phyloP scores from a whole-genome alignment of 768 basidiomycete species.

The Panellus pusillus region DNA sequence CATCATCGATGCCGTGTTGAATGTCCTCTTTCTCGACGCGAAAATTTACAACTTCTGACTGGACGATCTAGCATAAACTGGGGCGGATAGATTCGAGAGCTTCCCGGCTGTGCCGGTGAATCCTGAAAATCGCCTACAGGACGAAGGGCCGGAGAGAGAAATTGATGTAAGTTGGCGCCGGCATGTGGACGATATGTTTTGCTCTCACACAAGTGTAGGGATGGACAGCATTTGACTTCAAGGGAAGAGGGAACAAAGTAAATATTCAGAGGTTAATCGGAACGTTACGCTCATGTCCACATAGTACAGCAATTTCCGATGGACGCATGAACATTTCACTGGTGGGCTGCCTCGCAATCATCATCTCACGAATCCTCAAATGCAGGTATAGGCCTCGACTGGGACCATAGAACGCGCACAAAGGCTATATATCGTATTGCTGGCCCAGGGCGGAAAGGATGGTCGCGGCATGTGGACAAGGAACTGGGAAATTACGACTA shows the following conservation, averaged over 20 bases:
- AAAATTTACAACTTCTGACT: slow-evolving; percentile 8
- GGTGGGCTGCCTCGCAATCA: slow-evolving; percentile 41
- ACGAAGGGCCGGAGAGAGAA: slow-evolving; percentile 55
- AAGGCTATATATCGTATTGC: slow-evolving; percentile 74
- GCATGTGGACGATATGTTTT: background rate
- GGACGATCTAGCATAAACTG: slow-evolving; percentile 63
- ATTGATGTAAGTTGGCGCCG: slow-evolving; percentile 58
- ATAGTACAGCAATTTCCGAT: slow-evolving; percentile 70
- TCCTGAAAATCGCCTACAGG: slow-evolving; percentile 62
- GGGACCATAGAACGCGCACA: slow-evolving; percentile 67
- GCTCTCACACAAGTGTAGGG: slow-evolving; percentile 42
- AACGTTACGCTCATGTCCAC: background rate
- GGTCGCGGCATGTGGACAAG: slow-evolving; percentile 78
- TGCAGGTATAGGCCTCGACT: slow-evolving; percentile 66
- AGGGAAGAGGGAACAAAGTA: slow-evolving; percentile 74
- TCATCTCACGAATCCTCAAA: background rate
- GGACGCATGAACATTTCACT: slow-evolving; percentile 80
- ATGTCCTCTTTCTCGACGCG: slow-evolving; percentile 45
- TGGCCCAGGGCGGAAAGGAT: slow-evolving; percentile 66
- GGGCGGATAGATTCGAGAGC: slow-evolving; percentile 73
- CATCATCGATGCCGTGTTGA: slow-evolving; percentile 85
- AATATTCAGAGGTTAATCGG: background rate
- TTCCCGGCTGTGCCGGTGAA: slow-evolving; percentile 74
- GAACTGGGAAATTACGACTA: slow-evolving; percentile 92
- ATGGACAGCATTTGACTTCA: slow-evolving; percentile 86